phyloP scores from a whole-genome alignment of 345 rosid genomes.

The Dovyalis caffra region DNA sequence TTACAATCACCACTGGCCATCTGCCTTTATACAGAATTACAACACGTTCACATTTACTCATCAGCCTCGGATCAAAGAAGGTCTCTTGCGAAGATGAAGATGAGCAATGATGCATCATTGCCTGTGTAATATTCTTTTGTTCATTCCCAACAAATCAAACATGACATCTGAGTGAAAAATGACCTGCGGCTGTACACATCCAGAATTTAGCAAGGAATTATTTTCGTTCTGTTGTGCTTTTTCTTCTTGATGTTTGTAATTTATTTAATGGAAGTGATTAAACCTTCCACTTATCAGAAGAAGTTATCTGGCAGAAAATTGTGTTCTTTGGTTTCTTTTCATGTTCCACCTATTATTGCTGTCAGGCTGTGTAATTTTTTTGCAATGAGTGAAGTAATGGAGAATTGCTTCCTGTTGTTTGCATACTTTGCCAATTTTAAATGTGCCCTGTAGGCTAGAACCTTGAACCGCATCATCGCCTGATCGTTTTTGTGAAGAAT shows the following conservation, averaged over 20 bases:
- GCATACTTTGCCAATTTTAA: too few relatives aligned
- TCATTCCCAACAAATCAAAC: background rate
- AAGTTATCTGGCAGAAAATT: background rate
- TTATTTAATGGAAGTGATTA: background rate
- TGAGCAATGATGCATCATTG: background rate
- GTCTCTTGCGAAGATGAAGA: conserved; percentile 5
- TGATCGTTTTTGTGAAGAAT: background rate
- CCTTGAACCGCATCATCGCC: background rate
- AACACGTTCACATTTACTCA: background rate
- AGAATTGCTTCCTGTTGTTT: background rate
- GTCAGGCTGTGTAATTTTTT: too few relatives aligned
- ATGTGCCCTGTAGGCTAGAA: too few relatives aligned
- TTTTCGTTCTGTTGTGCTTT: background rate
- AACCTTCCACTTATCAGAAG: background rate
- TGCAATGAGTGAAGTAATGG: too few relatives aligned
- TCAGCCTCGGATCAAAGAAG: background rate
- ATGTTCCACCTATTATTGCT: background rate
- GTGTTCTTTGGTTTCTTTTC: background rate
- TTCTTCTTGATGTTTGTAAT: background rate
- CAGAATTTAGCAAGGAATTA: background rate
- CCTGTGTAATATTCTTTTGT: background rate
- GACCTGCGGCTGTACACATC: conserved; percentile 8
- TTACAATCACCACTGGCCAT: conserved; percentile 4
- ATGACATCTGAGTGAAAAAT: conserved; percentile 9
- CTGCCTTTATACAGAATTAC: conserved; percentile 9